Evolutionary conservation across 495 filamentous ascomycete genomes (phyloP).

Genomic region (Astrothelium macrocarpum): DNA sequence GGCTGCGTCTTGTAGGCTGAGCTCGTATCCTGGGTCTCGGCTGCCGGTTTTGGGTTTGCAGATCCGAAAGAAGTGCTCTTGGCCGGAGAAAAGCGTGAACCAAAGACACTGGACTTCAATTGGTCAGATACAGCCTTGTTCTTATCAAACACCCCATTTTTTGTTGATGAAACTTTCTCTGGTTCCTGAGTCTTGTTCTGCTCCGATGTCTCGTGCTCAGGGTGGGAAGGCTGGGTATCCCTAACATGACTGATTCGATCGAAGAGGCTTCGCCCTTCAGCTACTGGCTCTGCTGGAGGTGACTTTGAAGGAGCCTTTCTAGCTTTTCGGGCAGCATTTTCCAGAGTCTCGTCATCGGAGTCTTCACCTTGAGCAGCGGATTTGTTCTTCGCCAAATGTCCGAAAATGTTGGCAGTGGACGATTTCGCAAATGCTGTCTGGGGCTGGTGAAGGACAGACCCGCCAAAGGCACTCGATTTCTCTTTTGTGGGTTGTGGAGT

Average conservation of each 20-base stretch:
- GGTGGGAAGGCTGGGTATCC: not conserved
- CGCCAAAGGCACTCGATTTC: not conserved
- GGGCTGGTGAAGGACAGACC: not conserved
- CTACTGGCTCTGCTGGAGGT: not conserved
- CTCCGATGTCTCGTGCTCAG: slow-evolving; percentile 5
- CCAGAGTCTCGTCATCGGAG: slow-evolving; percentile 8
- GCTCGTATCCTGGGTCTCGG: not conserved
- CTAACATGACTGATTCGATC: slow-evolving; percentile 8
- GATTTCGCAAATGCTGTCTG: not conserved
- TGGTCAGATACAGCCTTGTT: not conserved
- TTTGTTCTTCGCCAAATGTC: not conserved
- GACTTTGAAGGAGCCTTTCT: not conserved
- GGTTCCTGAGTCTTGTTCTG: slow-evolving; percentile 11
- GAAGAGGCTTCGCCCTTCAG: slow-evolving; percentile 18
- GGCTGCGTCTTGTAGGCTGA: not conserved
- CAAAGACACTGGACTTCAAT: not conserved
- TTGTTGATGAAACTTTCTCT: too few species aligned
- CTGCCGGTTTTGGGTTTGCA: not conserved
- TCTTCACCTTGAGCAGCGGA: not conserved
- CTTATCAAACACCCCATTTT: not conserved
- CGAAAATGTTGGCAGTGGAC: not conserved
- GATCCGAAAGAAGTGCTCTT: not conserved
- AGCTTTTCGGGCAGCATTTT: not conserved
- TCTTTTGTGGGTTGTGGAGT: not conserved
- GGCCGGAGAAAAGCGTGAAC: not conserved